Base-by-base conservation (phyloP, 73 alveolate species). In the Stentor roeselii region DNA sequence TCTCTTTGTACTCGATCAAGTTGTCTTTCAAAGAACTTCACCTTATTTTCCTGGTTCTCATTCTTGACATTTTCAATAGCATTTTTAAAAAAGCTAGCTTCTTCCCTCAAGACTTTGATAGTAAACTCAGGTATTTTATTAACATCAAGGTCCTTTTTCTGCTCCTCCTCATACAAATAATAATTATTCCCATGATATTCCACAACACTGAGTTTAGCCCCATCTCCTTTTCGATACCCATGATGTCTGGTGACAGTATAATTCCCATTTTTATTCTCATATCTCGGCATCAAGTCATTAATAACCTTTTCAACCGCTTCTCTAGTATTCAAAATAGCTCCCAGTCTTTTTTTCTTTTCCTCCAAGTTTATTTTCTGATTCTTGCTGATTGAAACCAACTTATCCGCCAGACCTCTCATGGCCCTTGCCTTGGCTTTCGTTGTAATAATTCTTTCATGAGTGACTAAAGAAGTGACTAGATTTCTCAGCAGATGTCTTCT, bases 361-460 rank as follows among this genome's bases (percentile, higher is more conserved):
- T 36, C 87, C 21, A 15, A 75, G 77, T 58, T 60, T 32, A 41
- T 82, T 83, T 32, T 42, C 30, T 36, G 3, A 3, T 75, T 84
- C 75, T 86, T 86, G 67, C 86, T 85, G n/a, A 58, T 3, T 11
- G 74, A n/a, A 36, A 86, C 67, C 3, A 86, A 36, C 59, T 60
- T 86, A 1, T 84, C 92, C 3, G 90, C 90, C 0, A 84, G 59
- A 3, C 86, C 86, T 37, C 90, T 60, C 37, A 84, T 39, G 21
- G 87, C 92, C 82, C 61, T 86, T 30, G 92, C 92, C 36, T 86
- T 86, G 15, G 86, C 89, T 2, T 2, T 37, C 38, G 92, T 86
- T 0, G 92, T 86, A 21, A 42, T 39, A 2, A 86, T 86, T 83
- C 90, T 82, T 32, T 86, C 90, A 36, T 86, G 90, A 21, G 14